Evolutionary conservation across 352 stramenopile genomes (phyloP).

Genomic region (Pseudoperonospora humuli): DNA sequence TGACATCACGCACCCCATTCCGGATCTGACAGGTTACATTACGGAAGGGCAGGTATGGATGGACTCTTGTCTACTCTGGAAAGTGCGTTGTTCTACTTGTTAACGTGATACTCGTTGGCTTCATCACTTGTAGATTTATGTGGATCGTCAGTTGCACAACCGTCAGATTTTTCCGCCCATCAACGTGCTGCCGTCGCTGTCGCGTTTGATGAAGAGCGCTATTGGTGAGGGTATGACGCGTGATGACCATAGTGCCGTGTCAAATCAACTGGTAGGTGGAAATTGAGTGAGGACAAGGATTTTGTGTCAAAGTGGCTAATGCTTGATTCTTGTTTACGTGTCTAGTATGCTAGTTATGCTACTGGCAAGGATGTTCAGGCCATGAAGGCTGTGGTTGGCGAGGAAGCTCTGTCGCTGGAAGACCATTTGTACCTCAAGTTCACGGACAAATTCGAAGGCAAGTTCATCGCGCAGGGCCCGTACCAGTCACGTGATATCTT

Average conservation of each 20-base stretch:
- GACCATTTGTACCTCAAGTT: slow-evolving; percentile 99
- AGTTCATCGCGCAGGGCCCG: slow-evolving; percentile 96
- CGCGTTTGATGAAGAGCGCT: slow-evolving; percentile 98
- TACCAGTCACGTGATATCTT: slow-evolving; percentile 98
- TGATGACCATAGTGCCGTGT: slow-evolving; percentile 97
- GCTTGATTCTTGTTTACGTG: slow-evolving; percentile 3
- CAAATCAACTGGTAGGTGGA: slow-evolving; percentile 95
- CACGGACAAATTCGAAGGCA: slow-evolving; percentile 98
- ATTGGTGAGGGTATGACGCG: slow-evolving; percentile 99
- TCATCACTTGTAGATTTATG: slow-evolving; percentile 84
- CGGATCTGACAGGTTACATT: slow-evolving; percentile 99
- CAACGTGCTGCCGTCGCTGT: slow-evolving; percentile 98
- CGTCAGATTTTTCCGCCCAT: slow-evolving; percentile 99
- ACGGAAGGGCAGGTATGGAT: slow-evolving; percentile 98
- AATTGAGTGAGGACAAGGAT: too few relatives aligned
- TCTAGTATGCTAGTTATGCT: slow-evolving; percentile 78
- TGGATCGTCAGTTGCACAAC: slow-evolving; percentile 97
- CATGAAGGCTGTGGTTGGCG: slow-evolving; percentile 99
- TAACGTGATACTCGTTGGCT: slow-evolving; percentile 5
- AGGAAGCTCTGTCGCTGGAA: slow-evolving; percentile 98
- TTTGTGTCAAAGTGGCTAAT: too few relatives aligned
- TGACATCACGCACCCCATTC: slow-evolving; percentile 99
- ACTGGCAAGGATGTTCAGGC: slow-evolving; percentile 97
- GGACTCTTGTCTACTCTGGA: too few relatives aligned
- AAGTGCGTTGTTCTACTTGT: background rate